phyloP scores from a whole-genome alignment of 495 filamentous ascomycete genomes.

The Trypethelium eluteriae region DNA sequence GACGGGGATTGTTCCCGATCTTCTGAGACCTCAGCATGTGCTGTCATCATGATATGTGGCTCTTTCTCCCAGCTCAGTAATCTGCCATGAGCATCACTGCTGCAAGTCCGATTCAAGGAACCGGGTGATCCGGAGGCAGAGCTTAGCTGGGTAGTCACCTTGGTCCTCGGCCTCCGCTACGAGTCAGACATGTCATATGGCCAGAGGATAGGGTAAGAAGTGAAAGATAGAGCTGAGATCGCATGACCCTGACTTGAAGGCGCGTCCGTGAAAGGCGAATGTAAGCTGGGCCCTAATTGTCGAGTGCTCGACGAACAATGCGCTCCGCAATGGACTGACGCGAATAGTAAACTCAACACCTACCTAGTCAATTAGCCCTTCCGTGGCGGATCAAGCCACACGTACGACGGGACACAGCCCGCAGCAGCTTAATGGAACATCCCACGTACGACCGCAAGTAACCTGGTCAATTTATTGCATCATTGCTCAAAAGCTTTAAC shows the following conservation, averaged over 20 bases:
- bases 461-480: neutral
- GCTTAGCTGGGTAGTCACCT: neutral
- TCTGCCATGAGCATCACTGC: neutral
- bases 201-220: too few relatives aligned
- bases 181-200: neutral
- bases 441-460: neutral
- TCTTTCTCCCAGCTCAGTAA: neutral
- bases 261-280: neutral
- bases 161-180: neutral
- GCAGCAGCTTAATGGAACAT: neutral
- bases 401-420: neutral
- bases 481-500: neutral
- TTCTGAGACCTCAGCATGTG: neutral
- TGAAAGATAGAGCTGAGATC: too few relatives aligned
- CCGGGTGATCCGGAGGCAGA: neutral
- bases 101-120: neutral
- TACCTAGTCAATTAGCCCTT: neutral
- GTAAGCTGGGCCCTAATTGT: neutral
- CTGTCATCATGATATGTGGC: neutral
- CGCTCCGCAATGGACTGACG: neutral
- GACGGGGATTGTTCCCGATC: neutral
- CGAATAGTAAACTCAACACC: neutral
- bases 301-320: neutral
- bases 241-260: too few relatives aligned
- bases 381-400: constrained; percentile 3